phyloP scores from a whole-genome alignment of 352 stramenopile species.

The Thalassiosira ordinaria region DNA sequence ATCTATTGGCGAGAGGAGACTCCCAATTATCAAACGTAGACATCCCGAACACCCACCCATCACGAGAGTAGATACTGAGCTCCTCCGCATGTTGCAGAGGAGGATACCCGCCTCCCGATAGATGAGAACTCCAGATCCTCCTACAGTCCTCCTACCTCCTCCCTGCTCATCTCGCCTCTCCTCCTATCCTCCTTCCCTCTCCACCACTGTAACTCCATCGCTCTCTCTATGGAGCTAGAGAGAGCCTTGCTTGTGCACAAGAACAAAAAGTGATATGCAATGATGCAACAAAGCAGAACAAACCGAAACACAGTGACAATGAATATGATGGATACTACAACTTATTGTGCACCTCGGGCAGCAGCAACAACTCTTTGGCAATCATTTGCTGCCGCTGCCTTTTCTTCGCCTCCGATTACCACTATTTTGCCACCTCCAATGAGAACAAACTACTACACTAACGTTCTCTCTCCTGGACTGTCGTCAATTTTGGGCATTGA shows the following conservation, averaged over 20 bases:
- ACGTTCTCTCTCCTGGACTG: background rate
- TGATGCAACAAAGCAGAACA: background rate
- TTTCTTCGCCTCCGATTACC: slow-evolving; percentile 3
- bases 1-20: no score
- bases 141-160: no score
- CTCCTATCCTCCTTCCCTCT: background rate
- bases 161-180: background rate
- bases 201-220: no score
- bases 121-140: slow-evolving; percentile 12
- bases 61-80: no score
- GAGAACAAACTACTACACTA: slow-evolving; percentile 6
- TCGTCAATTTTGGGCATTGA: background rate
- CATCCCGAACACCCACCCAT: no score
- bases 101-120: no score
- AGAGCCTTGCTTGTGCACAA: background rate
- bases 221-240: no score
- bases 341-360: background rate
- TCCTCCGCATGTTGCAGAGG: no score
- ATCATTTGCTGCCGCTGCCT: slow-evolving; percentile 23
- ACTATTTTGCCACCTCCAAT: slow-evolving; percentile 27
- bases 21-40: background rate
- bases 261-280: no score
- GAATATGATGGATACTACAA: slow-evolving; percentile 3
- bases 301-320: background rate
- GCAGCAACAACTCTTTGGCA: slow-evolving; percentile 8